Conservation (phyloP, 352 stramenopile genomes). For the Pythium aristosporum region DNA sequence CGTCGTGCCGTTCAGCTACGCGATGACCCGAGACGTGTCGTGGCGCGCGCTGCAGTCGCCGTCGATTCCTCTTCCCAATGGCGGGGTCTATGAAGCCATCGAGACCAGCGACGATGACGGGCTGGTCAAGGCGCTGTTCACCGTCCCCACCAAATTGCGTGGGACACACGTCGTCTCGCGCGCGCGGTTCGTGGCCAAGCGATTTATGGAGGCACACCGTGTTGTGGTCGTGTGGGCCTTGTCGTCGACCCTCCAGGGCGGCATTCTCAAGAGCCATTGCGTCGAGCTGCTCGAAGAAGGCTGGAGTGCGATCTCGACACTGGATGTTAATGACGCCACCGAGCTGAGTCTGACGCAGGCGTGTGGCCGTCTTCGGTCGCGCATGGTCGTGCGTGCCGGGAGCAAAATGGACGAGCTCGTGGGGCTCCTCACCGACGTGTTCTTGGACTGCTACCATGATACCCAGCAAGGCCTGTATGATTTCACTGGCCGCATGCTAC, state of each 20-base stretch:
- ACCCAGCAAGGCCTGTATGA: constrained; percentile 6
- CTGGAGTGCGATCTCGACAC: constrained; percentile 4
- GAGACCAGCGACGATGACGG: neutral
- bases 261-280: neutral
- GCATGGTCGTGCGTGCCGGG: neutral
- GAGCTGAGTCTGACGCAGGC: neutral
- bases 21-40: neutral
- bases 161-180: neutral
- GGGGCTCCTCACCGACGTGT: constrained; percentile 11
- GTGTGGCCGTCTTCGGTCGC: constrained; percentile 3
- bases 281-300: constrained; percentile 10
- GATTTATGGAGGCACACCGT: constrained; percentile 4
- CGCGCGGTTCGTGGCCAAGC: constrained; percentile 2
- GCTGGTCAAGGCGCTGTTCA: constrained; percentile 6
- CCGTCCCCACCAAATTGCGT: neutral
- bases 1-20: constrained; percentile 10
- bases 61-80: neutral
- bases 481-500: constrained; percentile 8
- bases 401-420: constrained; percentile 5
- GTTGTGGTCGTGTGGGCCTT: constrained; percentile 9
- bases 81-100: constrained; percentile 13
- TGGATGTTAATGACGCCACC: neutral
- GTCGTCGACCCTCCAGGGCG: constrained; percentile 5
- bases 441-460: constrained; percentile 15
- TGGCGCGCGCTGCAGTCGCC: constrained; percentile 3